These are phyloP conservation scores for Aspergillus sclerotialis DNA, from an alignment of 2,329 filamentous ascomycete genomes.

Conservation along the genomic window DNA sequence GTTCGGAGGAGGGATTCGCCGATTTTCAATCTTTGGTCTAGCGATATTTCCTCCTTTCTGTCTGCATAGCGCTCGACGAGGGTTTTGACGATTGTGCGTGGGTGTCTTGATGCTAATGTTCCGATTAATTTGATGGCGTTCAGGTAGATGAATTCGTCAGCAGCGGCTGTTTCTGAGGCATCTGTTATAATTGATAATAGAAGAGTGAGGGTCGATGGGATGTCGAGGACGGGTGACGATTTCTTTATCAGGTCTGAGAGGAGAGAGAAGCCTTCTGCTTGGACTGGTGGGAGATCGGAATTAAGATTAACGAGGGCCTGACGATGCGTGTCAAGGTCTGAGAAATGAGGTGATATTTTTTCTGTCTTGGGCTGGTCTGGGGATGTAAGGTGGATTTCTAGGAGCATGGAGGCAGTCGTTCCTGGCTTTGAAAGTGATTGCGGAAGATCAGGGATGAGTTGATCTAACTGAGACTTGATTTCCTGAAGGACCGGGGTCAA, in stretches of 20 bases:
- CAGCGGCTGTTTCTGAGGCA: constrained; percentile 21
- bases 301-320: constrained; percentile 35
- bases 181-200: constrained; percentile 34
- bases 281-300: constrained; percentile 34
- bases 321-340: constrained; percentile 35
- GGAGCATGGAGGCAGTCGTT: constrained; percentile 35
- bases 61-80: constrained; percentile 36
- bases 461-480: constrained; percentile 30
- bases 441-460: constrained; percentile 28
- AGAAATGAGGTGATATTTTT: constrained; percentile 16
- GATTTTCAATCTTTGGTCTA: constrained; percentile 36
- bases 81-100: constrained; percentile 34
- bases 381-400: constrained; percentile 33
- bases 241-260: constrained; percentile 33
- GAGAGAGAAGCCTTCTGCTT: constrained; percentile 37
- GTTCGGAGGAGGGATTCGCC: constrained; percentile 36
- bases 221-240: constrained; percentile 36
- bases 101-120: constrained; percentile 33
- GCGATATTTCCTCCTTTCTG: constrained; percentile 24
- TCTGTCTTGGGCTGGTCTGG: constrained; percentile 16
- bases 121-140: constrained; percentile 38
- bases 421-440: constrained; percentile 27
- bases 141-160: constrained; percentile 39
- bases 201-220: constrained; percentile 34
- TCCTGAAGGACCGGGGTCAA: constrained; percentile 21